Conservation (phyloP, 129 eudicot genomes). For the Tagetes patula region DNA sequence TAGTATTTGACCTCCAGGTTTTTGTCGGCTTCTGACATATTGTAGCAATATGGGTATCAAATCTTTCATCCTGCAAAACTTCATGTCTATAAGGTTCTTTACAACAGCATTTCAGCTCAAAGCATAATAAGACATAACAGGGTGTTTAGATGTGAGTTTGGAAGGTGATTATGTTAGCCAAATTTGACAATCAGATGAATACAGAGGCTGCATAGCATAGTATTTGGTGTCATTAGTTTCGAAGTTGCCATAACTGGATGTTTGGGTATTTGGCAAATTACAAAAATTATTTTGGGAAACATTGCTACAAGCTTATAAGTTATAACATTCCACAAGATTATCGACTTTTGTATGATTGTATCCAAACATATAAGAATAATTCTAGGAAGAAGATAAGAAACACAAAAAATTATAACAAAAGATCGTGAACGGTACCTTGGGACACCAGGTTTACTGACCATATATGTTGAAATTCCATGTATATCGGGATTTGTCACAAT, state of each 20-base stretch:
- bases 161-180: not conserved
- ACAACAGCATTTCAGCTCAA: not conserved
- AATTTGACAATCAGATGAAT: too few relatives aligned
- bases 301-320: too few relatives aligned
- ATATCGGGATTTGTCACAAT: conserved; percentile 48
- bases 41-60: conserved; percentile 72
- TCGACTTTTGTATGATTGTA: not conserved
- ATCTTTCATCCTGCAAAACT: conserved; percentile 72
- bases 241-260: too few relatives aligned
- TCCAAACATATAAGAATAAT: conserved; percentile 1
- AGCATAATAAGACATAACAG: not conserved
- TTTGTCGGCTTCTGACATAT: conserved; percentile 73
- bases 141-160: not conserved
- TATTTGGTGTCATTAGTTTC: too few relatives aligned
- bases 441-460: conserved; percentile 62
- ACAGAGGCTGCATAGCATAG: too few relatives aligned
- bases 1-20: conserved; percentile 68
- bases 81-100: conserved; percentile 19
- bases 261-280: too few relatives aligned
- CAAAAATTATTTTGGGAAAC: too few relatives aligned
- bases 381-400: not conserved
- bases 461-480: conserved; percentile 59
- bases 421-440: conserved; percentile 62
- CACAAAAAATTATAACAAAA: not conserved
- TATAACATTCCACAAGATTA: too few relatives aligned